Conservation (phyloP, 257 asterid genomes). For the Solanum appendiculatum region DNA sequence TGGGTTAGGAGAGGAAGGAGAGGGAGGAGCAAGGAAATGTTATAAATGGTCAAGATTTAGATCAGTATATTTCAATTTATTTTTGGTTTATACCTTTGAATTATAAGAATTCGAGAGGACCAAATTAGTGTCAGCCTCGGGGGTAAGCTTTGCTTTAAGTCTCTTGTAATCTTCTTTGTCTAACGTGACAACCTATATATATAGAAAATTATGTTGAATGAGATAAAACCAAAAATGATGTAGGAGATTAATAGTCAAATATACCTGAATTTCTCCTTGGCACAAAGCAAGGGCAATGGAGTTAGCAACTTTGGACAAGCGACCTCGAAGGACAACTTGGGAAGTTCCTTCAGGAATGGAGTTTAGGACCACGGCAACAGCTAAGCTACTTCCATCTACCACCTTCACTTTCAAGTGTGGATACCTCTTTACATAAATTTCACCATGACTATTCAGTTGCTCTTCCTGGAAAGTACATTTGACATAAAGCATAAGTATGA, state of each 20-base stretch:
- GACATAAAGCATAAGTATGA: neutral
- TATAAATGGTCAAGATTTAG: neutral
- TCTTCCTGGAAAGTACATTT: slow-evolving; percentile 31
- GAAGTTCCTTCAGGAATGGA: slow-evolving; percentile 64
- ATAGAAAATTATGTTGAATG: too few species aligned
- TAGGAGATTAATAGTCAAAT: neutral
- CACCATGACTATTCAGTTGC: slow-evolving; percentile 48
- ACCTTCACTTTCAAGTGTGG: slow-evolving; percentile 59
- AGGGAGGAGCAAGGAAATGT: neutral
- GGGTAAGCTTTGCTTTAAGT: slow-evolving; percentile 7
- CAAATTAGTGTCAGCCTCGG: slow-evolving; percentile 2
- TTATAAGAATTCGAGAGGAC: slow-evolving; percentile 1
- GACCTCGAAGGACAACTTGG: slow-evolving; percentile 49
- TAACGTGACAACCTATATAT: slow-evolving; percentile 6
- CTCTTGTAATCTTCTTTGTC: slow-evolving; percentile 8
- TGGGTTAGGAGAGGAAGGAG: neutral
- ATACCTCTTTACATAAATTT: slow-evolving; percentile 37
- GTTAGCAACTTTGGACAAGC: slow-evolving; percentile 49
- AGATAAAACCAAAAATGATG: neutral
- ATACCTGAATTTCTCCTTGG: slow-evolving; percentile 59
- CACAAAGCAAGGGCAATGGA: slow-evolving; percentile 52
- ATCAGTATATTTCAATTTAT: neutral
- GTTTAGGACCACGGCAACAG: slow-evolving; percentile 63
- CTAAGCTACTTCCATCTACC: slow-evolving; percentile 81
- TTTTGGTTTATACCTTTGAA: slow-evolving; percentile 1